phyloP scores from a whole-genome alignment of 352 stramenopile species.

The Stephanocyclus meneghinianus region DNA sequence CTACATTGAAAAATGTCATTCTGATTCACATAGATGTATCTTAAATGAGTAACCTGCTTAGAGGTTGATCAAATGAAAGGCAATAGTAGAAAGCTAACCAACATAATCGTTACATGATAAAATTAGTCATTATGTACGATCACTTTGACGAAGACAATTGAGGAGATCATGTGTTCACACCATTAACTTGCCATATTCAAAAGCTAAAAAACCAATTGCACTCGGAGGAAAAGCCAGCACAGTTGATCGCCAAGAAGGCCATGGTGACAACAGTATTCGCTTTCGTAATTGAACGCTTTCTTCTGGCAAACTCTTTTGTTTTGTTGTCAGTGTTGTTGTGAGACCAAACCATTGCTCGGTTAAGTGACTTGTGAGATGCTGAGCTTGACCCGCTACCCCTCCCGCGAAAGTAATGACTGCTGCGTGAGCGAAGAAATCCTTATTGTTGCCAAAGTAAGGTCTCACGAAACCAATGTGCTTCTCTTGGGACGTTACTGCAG shows the following conservation, averaged over 20 bases:
- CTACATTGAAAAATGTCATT: too few species aligned
- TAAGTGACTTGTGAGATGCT: conserved; percentile 51
- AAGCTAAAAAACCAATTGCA: conserved; percentile 73
- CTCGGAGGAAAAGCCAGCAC: conserved; percentile 60
- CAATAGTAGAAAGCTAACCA: too few species aligned
- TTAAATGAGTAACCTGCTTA: too few species aligned
- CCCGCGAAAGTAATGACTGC: conserved; percentile 39
- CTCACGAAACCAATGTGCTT: background rate
- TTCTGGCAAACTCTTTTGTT: background rate
- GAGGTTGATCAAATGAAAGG: too few species aligned
- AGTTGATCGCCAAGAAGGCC: conserved; percentile 44
- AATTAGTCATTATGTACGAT: too few species aligned
- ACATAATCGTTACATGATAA: too few species aligned
- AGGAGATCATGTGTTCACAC: background rate
- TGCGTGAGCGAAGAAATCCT: conserved; percentile 18
- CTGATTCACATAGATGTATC: too few species aligned
- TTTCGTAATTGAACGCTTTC: background rate
- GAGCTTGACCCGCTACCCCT: conserved; percentile 46
- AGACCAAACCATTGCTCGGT: conserved; percentile 47
- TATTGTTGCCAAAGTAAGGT: conserved; percentile 4
- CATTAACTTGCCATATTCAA: conserved; percentile 71
- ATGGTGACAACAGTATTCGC: conserved; percentile 10
- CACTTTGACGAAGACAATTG: too few species aligned
- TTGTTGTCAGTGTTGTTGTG: background rate
- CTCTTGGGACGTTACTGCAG: background rate